These are phyloP conservation scores for Mortierella polycephala DNA, from an alignment of 371 early-diverging fungal genomes.

Conservation along the genomic window DNA sequence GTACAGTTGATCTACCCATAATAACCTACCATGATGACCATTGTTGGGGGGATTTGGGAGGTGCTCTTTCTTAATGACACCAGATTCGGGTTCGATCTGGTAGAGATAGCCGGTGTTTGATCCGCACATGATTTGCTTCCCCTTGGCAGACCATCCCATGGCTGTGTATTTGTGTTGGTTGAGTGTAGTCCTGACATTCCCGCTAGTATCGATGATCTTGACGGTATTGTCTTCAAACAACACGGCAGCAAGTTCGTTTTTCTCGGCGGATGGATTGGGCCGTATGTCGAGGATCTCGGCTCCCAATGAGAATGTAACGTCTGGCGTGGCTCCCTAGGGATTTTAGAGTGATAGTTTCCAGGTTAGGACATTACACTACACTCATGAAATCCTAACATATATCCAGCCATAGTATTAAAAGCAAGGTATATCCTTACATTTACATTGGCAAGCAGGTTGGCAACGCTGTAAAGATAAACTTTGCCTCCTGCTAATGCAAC, in stretches of 20 bases:
- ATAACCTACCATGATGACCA: conserved; percentile 21
- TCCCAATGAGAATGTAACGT: conserved; percentile 3
- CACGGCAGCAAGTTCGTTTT: conserved; percentile 32
- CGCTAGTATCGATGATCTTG: conserved; percentile 21
- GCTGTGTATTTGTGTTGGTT: conserved; percentile 39
- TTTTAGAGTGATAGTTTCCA: not conserved
- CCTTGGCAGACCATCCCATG: conserved; percentile 49
- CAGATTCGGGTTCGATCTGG: conserved; percentile 36
- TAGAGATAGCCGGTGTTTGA: conserved; percentile 31
- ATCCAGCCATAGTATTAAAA: not conserved
- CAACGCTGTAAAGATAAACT: conserved; percentile 27
- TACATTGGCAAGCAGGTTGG: conserved; percentile 26
- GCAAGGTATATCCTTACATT: not conserved
- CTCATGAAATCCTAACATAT: not conserved
- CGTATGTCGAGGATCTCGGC: conserved; percentile 33
- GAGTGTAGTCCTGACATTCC: conserved; percentile 11
- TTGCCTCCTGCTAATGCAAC: conserved; percentile 21
- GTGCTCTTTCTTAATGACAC: conserved; percentile 44
- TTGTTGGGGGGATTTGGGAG: conserved; percentile 21
- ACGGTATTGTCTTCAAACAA: conserved; percentile 21
- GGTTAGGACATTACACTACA: not conserved
- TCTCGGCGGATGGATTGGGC: conserved; percentile 37
- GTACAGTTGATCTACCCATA: not conserved
- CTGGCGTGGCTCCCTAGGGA: conserved; percentile 17
- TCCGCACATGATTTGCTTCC: conserved; percentile 53